Evolutionary conservation across 345 rosid species (phyloP), one percentile per base, ranked within the genome.

Genomic region (Gossypium mustelinum): DNA sequence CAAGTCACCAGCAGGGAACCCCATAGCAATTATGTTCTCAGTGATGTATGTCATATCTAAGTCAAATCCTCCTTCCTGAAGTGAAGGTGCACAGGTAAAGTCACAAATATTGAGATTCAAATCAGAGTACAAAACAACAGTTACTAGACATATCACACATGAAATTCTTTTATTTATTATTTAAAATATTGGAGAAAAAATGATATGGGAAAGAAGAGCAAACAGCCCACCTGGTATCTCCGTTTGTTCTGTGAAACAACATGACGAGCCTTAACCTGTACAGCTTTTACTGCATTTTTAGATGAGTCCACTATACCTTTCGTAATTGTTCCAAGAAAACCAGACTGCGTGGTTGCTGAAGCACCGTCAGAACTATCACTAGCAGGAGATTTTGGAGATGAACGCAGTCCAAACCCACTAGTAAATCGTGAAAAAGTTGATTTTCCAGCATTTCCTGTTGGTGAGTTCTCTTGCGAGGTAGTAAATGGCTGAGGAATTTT

Each of bases 1-100:
- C 95, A 88, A 84, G 80, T 90, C 94, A 78, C 97, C 97, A 81
- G 97, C 97, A 84, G 97, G 97, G 78, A 92, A 92, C n/a, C 97
- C 97, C 97, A 92, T 92, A 29, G 97, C 97, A 80, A 90, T 90
- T 27, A 92, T 84, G 74, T 92, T 92, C 86, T 92, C 97, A 8
- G 93, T 92, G 79, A 90, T 90, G 70, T 90, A 92, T 14, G 94
- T 90, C 85, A 90, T 80, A 82, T 90, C 97, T 86, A 92, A 82
- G 84, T 92, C 97, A 77, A 92, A 92, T 60, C 90, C 97, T 81
- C 94, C 97, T 80, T 92, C 97, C 97, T 92, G 75, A 54, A 84
- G 16, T 22, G 9, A 24, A 66, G 55, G 16, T 29, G 14, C 24
- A 75, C 16, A 63, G 6, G 16, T 48, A 48, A 50, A 17, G 25